Percentiles rank a stretch among this genome's conserved stretches.
These are phyloP conservation scores for Aspergillus asperescens DNA, from an alignment of 495 filamentous ascomycete species.

Conservation along the genomic window DNA sequence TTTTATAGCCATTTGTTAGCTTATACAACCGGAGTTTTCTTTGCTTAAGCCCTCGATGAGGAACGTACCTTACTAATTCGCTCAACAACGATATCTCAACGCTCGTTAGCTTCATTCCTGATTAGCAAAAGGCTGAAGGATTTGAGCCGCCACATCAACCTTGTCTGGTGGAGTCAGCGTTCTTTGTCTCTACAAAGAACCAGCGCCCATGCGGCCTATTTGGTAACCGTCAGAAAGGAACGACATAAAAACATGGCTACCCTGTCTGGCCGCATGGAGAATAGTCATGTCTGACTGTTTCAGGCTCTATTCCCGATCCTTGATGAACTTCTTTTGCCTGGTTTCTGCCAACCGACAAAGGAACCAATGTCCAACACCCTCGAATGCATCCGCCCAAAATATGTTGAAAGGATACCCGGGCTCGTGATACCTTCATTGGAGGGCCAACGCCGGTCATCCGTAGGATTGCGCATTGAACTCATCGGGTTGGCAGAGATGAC, in stretches of 20 bases:
- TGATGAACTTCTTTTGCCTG: neutral
- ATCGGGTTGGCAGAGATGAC: neutral
- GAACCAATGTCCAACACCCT: neutral
- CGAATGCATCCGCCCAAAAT: neutral
- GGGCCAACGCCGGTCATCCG: neutral
- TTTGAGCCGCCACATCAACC: no score
- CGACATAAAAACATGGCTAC: neutral
- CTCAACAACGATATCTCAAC: neutral
- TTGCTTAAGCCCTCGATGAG: slow-evolving; percentile 3
- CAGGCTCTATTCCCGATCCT: neutral
- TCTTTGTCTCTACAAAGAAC: neutral
- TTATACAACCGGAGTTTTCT: slow-evolving; percentile 29
- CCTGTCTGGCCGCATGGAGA: neutral
- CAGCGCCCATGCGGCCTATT: neutral
- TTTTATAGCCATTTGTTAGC: slow-evolving; percentile 37
- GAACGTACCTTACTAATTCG: neutral
- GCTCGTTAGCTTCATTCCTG: neutral
- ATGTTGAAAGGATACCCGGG: neutral
- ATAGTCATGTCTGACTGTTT: neutral
- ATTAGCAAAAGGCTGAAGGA: neutral
- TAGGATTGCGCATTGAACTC: neutral
- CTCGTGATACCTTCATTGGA: neutral
- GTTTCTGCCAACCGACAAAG: neutral
- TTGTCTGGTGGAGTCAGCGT: no score
- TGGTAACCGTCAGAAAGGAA: neutral